A percentile compares a stretch with the other conserved stretches of the same genome.
Conservation (phyloP, 805 yeast genomes). For the Candida incommunis region DNA sequence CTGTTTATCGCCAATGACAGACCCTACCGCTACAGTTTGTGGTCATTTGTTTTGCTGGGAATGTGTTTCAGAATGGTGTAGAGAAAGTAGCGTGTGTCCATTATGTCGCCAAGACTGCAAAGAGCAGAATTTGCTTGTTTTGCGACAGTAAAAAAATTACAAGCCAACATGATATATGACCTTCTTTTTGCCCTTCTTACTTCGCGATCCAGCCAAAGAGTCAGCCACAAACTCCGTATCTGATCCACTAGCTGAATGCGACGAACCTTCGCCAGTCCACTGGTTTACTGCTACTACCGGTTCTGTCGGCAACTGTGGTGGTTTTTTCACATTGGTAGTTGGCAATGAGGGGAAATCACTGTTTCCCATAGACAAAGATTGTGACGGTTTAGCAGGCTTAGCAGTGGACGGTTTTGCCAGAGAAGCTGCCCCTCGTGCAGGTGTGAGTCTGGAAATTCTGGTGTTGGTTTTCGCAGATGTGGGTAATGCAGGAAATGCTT, state of each 20-base stretch:
- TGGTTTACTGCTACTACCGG: conserved; percentile 12
- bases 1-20: conserved; percentile 64
- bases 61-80: conserved; percentile 80
- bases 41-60: conserved; percentile 93
- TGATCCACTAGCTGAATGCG: not conserved
- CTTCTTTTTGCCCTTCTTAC: conserved; percentile 34
- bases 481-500: conserved; percentile 9
- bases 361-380: conserved; percentile 12
- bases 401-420: no score
- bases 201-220: conserved; percentile 11
- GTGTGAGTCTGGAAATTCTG: conserved; percentile 3
- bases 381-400: conserved; percentile 9
- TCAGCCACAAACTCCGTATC: not conserved
- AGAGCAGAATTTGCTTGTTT: conserved; percentile 48
- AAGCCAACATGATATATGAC: conserved; percentile 6
- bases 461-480: not conserved
- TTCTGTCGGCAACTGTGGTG: conserved; percentile 20
- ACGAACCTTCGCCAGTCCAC: conserved; percentile 16
- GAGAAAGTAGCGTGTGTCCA: conserved; percentile 84
- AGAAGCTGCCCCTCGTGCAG: conserved; percentile 1
- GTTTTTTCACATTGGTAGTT: conserved; percentile 23
- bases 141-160: conserved; percentile 19
- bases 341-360: conserved; percentile 35
- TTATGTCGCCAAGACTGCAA: conserved; percentile 63
- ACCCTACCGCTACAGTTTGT: conserved; percentile 78